Evolutionary conservation across 495 filamentous ascomycete species (phyloP).

Genomic region (Cercophora newfieldiana): DNA sequence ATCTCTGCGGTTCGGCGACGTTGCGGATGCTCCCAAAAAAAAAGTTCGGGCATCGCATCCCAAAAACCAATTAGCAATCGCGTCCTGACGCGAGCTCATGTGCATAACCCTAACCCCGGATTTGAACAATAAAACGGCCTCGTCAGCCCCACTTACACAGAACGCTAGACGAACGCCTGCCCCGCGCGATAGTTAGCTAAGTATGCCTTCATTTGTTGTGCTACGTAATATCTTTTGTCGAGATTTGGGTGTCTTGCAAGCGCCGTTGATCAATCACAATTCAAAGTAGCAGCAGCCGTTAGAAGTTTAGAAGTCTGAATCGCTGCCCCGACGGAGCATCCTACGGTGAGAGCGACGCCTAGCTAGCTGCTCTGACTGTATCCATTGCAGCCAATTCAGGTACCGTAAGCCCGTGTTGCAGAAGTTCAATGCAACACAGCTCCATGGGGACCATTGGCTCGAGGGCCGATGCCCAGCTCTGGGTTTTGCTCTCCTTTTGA

Average conservation of each 20-base stretch:
- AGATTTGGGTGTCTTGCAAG: not conserved
- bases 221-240: not conserved
- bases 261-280: not conserved
- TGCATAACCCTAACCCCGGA: slow-evolving; percentile 4
- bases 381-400: too few relatives aligned
- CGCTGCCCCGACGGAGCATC: too few relatives aligned
- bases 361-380: too few relatives aligned
- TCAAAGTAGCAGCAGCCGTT: not conserved
- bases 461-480: too few relatives aligned
- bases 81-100: slow-evolving; percentile 23
- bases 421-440: too few relatives aligned
- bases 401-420: too few relatives aligned
- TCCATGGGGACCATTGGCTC: too few relatives aligned
- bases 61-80: not conserved
- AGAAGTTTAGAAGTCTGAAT: not conserved
- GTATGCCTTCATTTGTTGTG: not conserved
- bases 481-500: too few relatives aligned
- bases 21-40: not conserved
- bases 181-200: too few relatives aligned
- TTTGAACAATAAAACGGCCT: not conserved
- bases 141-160: too few relatives aligned
- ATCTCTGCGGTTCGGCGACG: slow-evolving; percentile 14
- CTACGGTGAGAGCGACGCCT: too few relatives aligned
- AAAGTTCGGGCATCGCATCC: not conserved
- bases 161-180: too few relatives aligned